Conservation (phyloP, 306 rosid species). For the Hylodesmum podocarpum region DNA sequence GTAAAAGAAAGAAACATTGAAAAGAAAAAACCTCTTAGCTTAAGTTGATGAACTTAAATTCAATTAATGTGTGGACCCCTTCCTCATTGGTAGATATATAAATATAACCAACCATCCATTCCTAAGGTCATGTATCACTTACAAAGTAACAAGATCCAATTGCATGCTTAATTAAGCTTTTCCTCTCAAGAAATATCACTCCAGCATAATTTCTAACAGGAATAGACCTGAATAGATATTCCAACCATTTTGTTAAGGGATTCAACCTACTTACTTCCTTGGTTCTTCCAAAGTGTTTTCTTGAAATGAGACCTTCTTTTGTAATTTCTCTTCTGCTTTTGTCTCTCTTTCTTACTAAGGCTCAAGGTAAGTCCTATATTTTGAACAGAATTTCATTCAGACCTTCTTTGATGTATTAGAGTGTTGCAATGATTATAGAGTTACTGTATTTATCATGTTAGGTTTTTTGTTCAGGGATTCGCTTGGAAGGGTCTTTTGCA, state of each 20-base stretch:
- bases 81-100: background rate
- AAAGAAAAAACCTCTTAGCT: constrained; percentile 20
- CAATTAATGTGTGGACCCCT: constrained; percentile 34
- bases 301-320: constrained; percentile 49
- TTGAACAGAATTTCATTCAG: background rate
- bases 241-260: background rate
- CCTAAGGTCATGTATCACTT: constrained; percentile 21
- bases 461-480: constrained; percentile 54
- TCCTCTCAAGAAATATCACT: background rate
- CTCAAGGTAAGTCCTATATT: constrained; percentile 46
- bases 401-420: background rate
- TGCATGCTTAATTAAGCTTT: background rate
- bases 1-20: background rate
- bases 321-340: constrained; percentile 49
- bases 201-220: background rate
- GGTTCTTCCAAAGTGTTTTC: background rate
- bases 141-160: background rate
- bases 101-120: constrained; percentile 30
- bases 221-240: background rate
- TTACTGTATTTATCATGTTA: background rate
- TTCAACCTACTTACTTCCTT: background rate
- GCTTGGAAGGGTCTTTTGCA: constrained; percentile 45
- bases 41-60: constrained; percentile 18
- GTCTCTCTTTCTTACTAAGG: constrained; percentile 40
- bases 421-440: background rate